phyloP scores from a whole-genome alignment of 352 stramenopile genomes.

The Globisporangium abappressorium region DNA sequence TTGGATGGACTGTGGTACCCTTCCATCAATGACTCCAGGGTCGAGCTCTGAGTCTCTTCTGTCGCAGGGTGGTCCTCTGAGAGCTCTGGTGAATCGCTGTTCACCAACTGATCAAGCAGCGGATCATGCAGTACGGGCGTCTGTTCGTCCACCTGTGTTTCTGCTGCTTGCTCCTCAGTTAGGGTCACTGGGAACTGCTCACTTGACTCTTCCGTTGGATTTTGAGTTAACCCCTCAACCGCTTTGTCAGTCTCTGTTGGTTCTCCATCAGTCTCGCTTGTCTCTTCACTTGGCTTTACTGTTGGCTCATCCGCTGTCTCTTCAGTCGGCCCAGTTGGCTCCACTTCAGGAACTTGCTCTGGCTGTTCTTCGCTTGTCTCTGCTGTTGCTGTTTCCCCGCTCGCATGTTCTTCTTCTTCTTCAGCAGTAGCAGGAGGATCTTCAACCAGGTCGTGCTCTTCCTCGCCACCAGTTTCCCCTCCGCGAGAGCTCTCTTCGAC shows the following conservation, averaged over 20 bases:
- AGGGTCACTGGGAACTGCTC: not conserved
- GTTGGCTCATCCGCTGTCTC: not conserved
- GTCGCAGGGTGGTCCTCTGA: not conserved
- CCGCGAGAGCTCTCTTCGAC: not conserved
- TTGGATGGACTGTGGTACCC: not conserved
- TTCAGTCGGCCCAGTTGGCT: not conserved
- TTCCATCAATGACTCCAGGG: not conserved
- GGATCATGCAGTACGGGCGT: not conserved
- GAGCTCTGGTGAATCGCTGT: not conserved
- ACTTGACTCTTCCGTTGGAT: not conserved
- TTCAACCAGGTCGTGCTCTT: not conserved
- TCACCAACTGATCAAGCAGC: not conserved
- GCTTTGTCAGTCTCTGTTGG: not conserved
- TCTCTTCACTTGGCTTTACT: not conserved
- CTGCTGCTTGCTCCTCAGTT: not conserved
- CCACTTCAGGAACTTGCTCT: not conserved
- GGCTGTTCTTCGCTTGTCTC: not conserved
- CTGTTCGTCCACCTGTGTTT: not conserved
- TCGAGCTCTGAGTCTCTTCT: not conserved
- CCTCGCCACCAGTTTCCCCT: not conserved
- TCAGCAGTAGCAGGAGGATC: not conserved
- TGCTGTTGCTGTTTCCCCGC: not conserved
- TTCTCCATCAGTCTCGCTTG: not conserved
- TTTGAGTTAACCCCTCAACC: not conserved
- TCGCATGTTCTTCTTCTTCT: not conserved